A percentile compares a stretch with the other conserved stretches of the same genome.
Evolutionary conservation across 129 eudicot genomes (phyloP).

Genomic region (Oenanthe sinensis): DNA sequence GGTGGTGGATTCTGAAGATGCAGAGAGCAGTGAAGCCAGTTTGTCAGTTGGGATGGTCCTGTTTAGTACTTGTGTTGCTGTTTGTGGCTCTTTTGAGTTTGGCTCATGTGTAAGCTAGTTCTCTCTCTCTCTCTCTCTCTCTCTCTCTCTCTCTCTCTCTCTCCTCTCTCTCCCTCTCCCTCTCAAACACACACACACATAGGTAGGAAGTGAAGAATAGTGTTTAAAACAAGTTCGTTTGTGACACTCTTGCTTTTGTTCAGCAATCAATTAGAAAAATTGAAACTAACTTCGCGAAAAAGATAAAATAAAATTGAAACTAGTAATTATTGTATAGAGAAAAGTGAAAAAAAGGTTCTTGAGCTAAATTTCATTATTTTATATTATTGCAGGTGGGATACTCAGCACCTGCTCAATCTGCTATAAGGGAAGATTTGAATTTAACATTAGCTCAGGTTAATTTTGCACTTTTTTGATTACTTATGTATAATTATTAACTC

Average conservation of each 20-base stretch:
- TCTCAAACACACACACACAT: too few species aligned
- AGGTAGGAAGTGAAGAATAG: background rate
- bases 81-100: constrained; percentile 85
- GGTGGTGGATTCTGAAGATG: constrained; percentile 21
- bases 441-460: constrained; percentile 61
- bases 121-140: background rate
- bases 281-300: too few species aligned
- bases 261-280: too few species aligned
- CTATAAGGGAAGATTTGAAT: constrained; percentile 57
- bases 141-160: too few species aligned
- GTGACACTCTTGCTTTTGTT: background rate
- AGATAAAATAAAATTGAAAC: background rate
- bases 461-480: background rate
- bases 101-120: constrained; percentile 72
- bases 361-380: constrained; percentile 18
- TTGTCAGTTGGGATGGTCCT: constrained; percentile 63
- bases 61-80: constrained; percentile 69
- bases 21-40: constrained; percentile 9
- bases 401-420: constrained; percentile 81
- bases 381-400: constrained; percentile 67
- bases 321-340: background rate
- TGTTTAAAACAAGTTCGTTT: background rate
- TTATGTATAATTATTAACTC: background rate
- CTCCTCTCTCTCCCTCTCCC: too few species aligned
- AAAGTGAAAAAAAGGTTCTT: background rate